Conservation (phyloP, 2,329 filamentous ascomycete species). For the Phyllosticta ampelicida region DNA sequence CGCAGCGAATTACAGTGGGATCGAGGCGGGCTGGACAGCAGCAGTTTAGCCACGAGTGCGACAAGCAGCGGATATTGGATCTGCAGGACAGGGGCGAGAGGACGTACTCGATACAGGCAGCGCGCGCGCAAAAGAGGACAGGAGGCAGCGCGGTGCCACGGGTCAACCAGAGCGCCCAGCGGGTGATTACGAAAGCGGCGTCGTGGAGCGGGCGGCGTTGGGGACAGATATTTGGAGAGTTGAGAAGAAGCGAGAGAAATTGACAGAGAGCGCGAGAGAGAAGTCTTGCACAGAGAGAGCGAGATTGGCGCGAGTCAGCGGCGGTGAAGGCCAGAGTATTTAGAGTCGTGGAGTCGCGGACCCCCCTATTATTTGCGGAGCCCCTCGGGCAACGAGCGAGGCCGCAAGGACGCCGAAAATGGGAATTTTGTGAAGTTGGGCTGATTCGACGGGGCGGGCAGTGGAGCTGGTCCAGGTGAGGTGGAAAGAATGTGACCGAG, state of each 20-base stretch:
- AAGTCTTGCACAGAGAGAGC: background rate
- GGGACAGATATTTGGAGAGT: background rate
- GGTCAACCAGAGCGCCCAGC: constrained; percentile 9
- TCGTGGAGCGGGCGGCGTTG: background rate
- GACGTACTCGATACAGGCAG: constrained; percentile 7
- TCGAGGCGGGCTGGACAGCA: constrained; percentile 7
- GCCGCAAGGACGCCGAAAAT: too few relatives aligned
- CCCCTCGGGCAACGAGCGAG: too few relatives aligned
- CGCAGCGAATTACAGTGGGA: constrained; percentile 8
- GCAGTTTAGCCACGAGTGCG: constrained; percentile 11
- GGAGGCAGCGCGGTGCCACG: background rate
- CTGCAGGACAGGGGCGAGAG: constrained; percentile 7
- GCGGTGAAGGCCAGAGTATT: background rate
- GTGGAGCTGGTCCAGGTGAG: too few relatives aligned
- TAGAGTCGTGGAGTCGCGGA: constrained; percentile 4
- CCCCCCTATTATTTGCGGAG: constrained; percentile 1
- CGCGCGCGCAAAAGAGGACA: background rate
- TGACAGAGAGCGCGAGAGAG: background rate
- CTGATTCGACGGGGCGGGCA: too few relatives aligned
- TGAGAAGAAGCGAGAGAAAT: constrained; percentile 9
- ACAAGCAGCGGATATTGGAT: constrained; percentile 9
- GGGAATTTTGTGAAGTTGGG: too few relatives aligned
- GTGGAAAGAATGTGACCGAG: too few relatives aligned
- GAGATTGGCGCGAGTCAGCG: constrained; percentile 8
- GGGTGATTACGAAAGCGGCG: background rate